Evolutionary conservation across 148 eudicot genomes (phyloP), one percentile per base, ranked within the genome.

Genomic region (Rhododendron kiyosumense): DNA sequence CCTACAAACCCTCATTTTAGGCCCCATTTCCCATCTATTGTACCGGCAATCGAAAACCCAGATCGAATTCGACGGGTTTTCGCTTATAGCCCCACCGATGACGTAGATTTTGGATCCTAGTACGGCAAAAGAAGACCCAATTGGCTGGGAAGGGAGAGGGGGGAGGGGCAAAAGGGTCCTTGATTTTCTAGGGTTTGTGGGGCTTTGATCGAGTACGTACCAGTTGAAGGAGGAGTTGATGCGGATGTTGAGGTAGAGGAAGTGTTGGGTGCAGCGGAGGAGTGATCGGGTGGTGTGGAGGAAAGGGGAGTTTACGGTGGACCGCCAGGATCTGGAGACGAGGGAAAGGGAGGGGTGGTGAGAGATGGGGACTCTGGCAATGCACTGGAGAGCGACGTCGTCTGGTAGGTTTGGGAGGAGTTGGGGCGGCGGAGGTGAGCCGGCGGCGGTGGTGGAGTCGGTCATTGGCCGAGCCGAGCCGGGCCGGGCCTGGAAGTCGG

Each of bases 391-490:
- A 4, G 98, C 92, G 41, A 97, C 90, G 91, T 97, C 98, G 87
- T 97, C 89, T 51, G 98, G 95, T 78, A 97, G 95, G 84, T 86
- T 81, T 4, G 98, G 96, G 88, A 96, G 87, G 52, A 96, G 92
- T 36, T 78, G 52, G 48, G 74, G 85, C 49, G 87, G 61, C 24
- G 85, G 81, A 0, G 78, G 34, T 0, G 81, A 43, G 82, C 83
- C 45, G 85, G 85, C 10, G 85, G 14, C 8, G 84, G 17, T 1
- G 80, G 75, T 30, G 85, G 85, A 76, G 82, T 74, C 90, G 54
- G 91, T 22, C 94, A 90, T 91, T 49, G 88, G 18, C 14, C 8
- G 51, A 26, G 34, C 26, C 38, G 15, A 10, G 18, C 14, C 8
- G 51, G 38, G 34, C 26, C 38, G 15, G 22, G 4, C 11, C 28